Percentiles rank a stretch among this genome's conserved stretches.
Conservation (phyloP, 345 rosid genomes). For the Odontarrhena argentea region DNA sequence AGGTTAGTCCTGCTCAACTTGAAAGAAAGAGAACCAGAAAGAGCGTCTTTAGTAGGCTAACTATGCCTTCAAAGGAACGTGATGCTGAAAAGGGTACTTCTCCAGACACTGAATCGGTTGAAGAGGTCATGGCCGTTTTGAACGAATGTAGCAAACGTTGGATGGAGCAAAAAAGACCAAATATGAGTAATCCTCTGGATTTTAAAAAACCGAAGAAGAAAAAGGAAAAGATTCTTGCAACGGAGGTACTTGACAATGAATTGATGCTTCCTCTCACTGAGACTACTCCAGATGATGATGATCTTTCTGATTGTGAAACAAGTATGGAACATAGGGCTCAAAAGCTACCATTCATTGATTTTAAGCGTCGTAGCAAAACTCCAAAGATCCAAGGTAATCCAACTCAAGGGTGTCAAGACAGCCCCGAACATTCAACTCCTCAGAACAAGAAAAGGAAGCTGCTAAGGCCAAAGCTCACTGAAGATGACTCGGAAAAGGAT, state of each 20-base stretch:
- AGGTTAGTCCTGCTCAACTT: slow-evolving; percentile 20
- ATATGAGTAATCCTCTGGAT: slow-evolving; percentile 8
- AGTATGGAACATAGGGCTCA: slow-evolving; percentile 30
- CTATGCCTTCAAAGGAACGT: slow-evolving; percentile 33
- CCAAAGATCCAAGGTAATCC: slow-evolving; percentile 32
- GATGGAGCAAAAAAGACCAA: slow-evolving; percentile 38
- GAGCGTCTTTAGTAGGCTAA: slow-evolving; percentile 61
- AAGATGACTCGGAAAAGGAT: slow-evolving; percentile 28
- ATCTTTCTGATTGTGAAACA: slow-evolving; percentile 26
- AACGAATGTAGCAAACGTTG: slow-evolving; percentile 36
- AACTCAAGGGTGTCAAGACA: slow-evolving; percentile 32
- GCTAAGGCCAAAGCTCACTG: slow-evolving; percentile 52
- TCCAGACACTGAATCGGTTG: slow-evolving; percentile 41
- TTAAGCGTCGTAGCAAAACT: slow-evolving; percentile 53
- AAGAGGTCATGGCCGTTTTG: slow-evolving; percentile 55
- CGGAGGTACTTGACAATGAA: slow-evolving; percentile 36
- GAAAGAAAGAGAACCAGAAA: slow-evolving; percentile 35
- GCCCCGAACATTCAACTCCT: slow-evolving; percentile 22
- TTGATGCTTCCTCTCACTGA: slow-evolving; percentile 22
- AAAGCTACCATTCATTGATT: slow-evolving; percentile 49
- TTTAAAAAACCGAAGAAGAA: slow-evolving; percentile 28
- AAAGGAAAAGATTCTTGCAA: slow-evolving; percentile 26
- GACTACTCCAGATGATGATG: slow-evolving; percentile 30
- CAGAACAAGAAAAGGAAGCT: slow-evolving; percentile 55
- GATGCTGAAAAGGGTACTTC: slow-evolving; percentile 22